Base-by-base conservation (phyloP, 176 grass and related monocot species). In the Rhynchospora pubera region DNA sequence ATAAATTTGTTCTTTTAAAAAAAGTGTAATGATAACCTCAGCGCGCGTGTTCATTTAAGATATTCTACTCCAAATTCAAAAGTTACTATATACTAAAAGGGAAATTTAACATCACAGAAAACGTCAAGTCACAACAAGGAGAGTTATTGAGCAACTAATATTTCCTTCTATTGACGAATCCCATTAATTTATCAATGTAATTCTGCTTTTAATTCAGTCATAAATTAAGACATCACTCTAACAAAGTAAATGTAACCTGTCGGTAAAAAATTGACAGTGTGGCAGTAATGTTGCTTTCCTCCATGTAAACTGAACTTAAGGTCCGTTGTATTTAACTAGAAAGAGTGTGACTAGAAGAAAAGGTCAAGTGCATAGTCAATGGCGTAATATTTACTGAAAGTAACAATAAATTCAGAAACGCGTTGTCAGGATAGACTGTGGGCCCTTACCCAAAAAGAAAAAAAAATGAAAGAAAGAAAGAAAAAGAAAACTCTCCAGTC, bases 351-450 rank as follows among this genome's bases (percentile, higher is more conserved):
- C 66, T 70, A 10, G 23, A 48, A 53, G 22, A 53, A 75, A 77
- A 77, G 72, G 72, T 77, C 72, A 77, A 77, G 12, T 56, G 12
- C 50, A 77, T 47, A 55, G 51, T 46, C 50, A 77, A 26, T 56
- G 50, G 72, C 50, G 72, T 77, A 24, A 56, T 77, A 32, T 77
- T 77, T 77, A 77, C 72, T 56, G 72, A 56, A 71, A 77, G 72
- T 74, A 77, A 77, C 72, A 77, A 34, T 77, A 55, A 77, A 56
- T 32, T 18, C 72, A 77, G 23, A 53, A 56, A 77, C 50, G 72
- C 50, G 72, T 56, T 55, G 72, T 55, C 72, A 77, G 72, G 72
- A 77, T 32, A 56, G 51, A 14, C 50, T 32, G 48, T 77, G 72
- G 72, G 72, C 23, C 72, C 72, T 74, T 74, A 52, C 47, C 70